Base-by-base conservation (phyloP, 2,329 filamentous ascomycete genomes). In the Pyrenochaeta sp. region DNA sequence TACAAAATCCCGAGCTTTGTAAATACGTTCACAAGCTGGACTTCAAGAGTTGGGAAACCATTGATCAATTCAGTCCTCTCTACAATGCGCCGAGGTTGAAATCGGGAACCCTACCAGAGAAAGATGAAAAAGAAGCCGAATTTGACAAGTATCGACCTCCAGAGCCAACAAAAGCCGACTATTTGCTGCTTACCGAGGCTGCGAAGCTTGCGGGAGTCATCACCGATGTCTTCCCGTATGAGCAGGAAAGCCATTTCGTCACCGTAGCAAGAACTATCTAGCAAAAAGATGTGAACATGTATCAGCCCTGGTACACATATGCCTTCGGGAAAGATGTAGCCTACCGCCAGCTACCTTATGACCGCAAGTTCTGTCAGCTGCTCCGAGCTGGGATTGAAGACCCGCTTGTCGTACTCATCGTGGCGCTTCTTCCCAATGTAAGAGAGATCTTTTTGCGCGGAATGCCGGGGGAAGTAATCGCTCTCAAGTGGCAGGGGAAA, bases 171-270 rank as follows among this genome's bases (percentile, higher is more conserved):
- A n/a, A 36, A 17, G 7, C 33, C 33, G 33, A 36, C 3, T 36
- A 36, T 17, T 15, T 7, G 4, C 11, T 36, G 6, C 33, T 36
- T 20, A 40, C 54, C 15, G 20, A 49, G 30, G 51, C 55, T 20
- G 51, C 58, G 33, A 58, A 51, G 31, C 10, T 27, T 30, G 49
- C 49, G 17, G 47, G 56, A n/a, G 44, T 59, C 12, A 54, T 61
- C 14, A 36, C 23, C 17, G 18, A 46, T 14, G 41, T 48, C n/a
- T 36, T 30, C 21, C 35, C 49, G 14, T 61, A 58, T 32, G 49
- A 56, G n/a, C 11, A 14, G 2, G 35, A 33, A 32, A 52, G 58
- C 20, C 9, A 17, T 9, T 7, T 61, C 10, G 14, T 53, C n/a
- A 39, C 50, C 11, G 47, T 32, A 39, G 35, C 27, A 6, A 31